These are phyloP conservation scores for Coprinopsis marcescibilis DNA, from an alignment of 768 basidiomycete species.

Conservation along the genomic window DNA sequence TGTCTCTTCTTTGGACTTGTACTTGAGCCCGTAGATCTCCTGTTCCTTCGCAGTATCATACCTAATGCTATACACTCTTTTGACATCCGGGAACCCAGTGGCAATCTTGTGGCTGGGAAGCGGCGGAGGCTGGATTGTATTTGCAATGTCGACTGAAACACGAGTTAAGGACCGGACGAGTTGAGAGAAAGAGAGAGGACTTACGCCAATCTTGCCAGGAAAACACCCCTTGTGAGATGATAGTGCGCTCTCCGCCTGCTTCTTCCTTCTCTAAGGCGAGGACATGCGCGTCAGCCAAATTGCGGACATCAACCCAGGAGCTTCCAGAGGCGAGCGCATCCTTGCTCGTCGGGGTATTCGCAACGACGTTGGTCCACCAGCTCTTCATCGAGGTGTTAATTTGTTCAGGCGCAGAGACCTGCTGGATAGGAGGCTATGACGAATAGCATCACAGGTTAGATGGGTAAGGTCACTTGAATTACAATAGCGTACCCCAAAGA, in stretches of 20 bases:
- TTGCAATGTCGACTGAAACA: slow-evolving; percentile 26
- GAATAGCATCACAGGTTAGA: neutral
- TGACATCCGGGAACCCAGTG: slow-evolving; percentile 23
- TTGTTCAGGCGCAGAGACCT: slow-evolving; percentile 23
- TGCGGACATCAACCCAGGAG: slow-evolving; percentile 48
- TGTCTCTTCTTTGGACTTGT: slow-evolving; percentile 32
- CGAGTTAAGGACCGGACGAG: too few relatives aligned
- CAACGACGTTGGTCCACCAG: slow-evolving; percentile 22
- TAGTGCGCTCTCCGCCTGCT: slow-evolving; percentile 53
- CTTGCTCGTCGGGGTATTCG: slow-evolving; percentile 15
- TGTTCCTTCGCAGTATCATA: slow-evolving; percentile 33
- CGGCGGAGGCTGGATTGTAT: slow-evolving; percentile 20
- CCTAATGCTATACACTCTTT: slow-evolving; percentile 17
- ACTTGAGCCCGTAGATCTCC: slow-evolving; percentile 37
- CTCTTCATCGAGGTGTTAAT: slow-evolving; percentile 34
- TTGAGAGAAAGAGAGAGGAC: too few relatives aligned
- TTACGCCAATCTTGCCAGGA: slow-evolving; percentile 33
- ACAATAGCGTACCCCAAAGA: slow-evolving; percentile 26
- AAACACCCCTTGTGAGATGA: slow-evolving; percentile 35
- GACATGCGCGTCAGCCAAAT: slow-evolving; percentile 51
- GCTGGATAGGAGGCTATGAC: slow-evolving; percentile 36
- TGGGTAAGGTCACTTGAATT: neutral
- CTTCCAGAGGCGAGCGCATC: slow-evolving; percentile 16
- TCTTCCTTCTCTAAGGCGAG: slow-evolving; percentile 43
- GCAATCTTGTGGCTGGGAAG: slow-evolving; percentile 20